Base-by-base conservation (phyloP, 2,329 filamentous ascomycete species). In the Phaeophleospora eucalypticola region DNA sequence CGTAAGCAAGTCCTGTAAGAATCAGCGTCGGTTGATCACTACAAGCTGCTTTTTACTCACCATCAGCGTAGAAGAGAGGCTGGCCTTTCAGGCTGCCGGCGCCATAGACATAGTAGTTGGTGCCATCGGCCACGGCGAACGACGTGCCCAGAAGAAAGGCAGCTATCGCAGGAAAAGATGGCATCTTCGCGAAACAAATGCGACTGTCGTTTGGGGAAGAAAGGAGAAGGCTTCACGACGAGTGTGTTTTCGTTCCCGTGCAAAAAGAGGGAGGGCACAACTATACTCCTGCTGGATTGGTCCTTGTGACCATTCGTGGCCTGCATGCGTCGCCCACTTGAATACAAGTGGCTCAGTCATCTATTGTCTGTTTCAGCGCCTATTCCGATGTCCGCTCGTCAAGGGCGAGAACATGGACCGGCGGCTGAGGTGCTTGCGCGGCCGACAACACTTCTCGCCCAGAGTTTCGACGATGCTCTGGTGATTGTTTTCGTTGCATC, bases 61-160 rank as follows among this genome's bases (percentile, higher is more conserved):
- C 54, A 24, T 58, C 50, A 17, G 35, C 41, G 34, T 55, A 58
- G 33, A 54, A 48, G 7, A 57, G 20, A 16, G 56, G 54, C 21
- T 53, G 27, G 3, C 56, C 56, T 34, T 44, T 40, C 33, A 58
- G 45, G 24, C 7, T 7, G 16, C 49, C 51, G 16, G 29, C 32
- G 12, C 51, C 56, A 45, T 58, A 54, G 16, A 44, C 56, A 24
- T 48, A 58, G 19, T 53, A 45, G 12, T 45, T 34, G 4, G 37
- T 17, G 27, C 45, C 46, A 36, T 44, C 41, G 14, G 41, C 43
- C 16, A 41, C 21, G 6, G 41, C 41, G 14, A 43, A 33, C 18
- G 32, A 12, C 3, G 49, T n/a, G n/a, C n/a, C 36, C 18, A 14
- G 18, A n/a, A 29, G 24, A 7, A 12, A 29, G 24, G 12, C 24